Evolutionary conservation across 208 protist species (phyloP), one percentile per base, ranked within the genome.

Genomic region (Acanthamoeba healyi): DNA sequence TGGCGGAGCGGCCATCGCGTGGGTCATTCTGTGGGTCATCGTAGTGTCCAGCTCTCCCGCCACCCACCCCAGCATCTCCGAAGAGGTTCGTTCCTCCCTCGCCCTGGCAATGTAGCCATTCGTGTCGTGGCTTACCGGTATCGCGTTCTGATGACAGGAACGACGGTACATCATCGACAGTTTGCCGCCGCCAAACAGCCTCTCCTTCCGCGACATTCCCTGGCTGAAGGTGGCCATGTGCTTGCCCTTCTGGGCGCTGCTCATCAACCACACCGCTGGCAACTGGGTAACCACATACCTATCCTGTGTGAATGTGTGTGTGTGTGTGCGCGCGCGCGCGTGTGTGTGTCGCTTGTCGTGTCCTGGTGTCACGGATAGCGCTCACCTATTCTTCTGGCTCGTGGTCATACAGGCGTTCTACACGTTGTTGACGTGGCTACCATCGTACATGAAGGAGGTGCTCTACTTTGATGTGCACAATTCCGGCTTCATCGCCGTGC

Each of bases 241-340:
- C 36, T 32, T 93, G n/a, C 88, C 88, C 5, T 93, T 93, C 65
- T 93, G 88, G 88, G 88, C 88, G 40, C 19, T 93, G 12, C 44
- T 93, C 19, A 82, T 81, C 58, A 93, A 93, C 32, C 88, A 93
- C 65, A 61, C 46, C 19, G 88, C 88, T 26, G 42, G 42, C 10
- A 93, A 93, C 42, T 93, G 88, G 88, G 88, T 93, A 93, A 7
- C 7, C 38, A 36, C n/a, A n/a, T n/a, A n/a, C n/a, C 24, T 65
- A 65, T 65, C 19, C 58, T 65, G 19, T 65, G 22, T 65, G 19
- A 65, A 65, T 65, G 19, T 65, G n/a, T n/a, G n/a, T n/a, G n/a
- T n/a, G n/a, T n/a, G n/a, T n/a, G n/a, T n/a, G n/a, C n/a, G n/a
- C n/a, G n/a, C n/a, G n/a, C n/a, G n/a, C n/a, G n/a, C n/a, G n/a